phyloP scores from a whole-genome alignment of 2,329 filamentous ascomycete species.

The Zymoseptoria brevis region DNA sequence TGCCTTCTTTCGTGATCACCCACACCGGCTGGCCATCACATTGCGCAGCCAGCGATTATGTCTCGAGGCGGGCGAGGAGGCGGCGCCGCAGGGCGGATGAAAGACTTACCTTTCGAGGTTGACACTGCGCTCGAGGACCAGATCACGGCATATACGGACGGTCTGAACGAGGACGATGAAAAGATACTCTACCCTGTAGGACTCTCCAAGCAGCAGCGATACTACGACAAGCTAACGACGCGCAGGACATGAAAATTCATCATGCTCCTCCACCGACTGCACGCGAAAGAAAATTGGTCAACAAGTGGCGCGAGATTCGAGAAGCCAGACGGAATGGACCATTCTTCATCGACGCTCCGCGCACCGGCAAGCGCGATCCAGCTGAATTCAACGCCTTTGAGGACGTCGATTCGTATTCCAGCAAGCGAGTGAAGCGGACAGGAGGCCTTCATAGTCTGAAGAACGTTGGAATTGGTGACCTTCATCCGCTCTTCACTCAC shows the following conservation, averaged over 20 bases:
- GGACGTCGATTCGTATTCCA: slow-evolving; percentile 36
- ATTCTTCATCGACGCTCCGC: slow-evolving; percentile 15
- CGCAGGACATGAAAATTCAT: slow-evolving; percentile 4
- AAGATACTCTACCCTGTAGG: slow-evolving; percentile 17
- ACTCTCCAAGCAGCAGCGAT: background rate
- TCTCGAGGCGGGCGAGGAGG: slow-evolving; percentile 8
- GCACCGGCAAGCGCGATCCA: slow-evolving; percentile 42
- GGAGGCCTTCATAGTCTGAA: slow-evolving; percentile 43
- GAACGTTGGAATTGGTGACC: slow-evolving; percentile 18
- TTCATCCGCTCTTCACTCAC: background rate
- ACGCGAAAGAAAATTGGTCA: slow-evolving; percentile 8
- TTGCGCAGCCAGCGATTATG: background rate
- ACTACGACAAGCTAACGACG: background rate
- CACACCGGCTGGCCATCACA: background rate
- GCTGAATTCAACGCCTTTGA: slow-evolving; percentile 50
- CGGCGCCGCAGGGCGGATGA: slow-evolving; percentile 7
- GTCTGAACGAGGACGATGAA: slow-evolving; percentile 7
- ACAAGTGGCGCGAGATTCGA: slow-evolving; percentile 8
- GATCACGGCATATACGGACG: slow-evolving; percentile 9
- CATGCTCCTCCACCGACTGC: slow-evolving; percentile 9
- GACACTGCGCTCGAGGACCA: slow-evolving; percentile 17
- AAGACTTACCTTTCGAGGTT: slow-evolving; percentile 14
- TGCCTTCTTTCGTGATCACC: background rate
- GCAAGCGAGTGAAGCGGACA: slow-evolving; percentile 27
- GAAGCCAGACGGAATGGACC: slow-evolving; percentile 13